Conservation (phyloP, 495 filamentous ascomycete genomes). For the Chaetomium cochliodes region DNA sequence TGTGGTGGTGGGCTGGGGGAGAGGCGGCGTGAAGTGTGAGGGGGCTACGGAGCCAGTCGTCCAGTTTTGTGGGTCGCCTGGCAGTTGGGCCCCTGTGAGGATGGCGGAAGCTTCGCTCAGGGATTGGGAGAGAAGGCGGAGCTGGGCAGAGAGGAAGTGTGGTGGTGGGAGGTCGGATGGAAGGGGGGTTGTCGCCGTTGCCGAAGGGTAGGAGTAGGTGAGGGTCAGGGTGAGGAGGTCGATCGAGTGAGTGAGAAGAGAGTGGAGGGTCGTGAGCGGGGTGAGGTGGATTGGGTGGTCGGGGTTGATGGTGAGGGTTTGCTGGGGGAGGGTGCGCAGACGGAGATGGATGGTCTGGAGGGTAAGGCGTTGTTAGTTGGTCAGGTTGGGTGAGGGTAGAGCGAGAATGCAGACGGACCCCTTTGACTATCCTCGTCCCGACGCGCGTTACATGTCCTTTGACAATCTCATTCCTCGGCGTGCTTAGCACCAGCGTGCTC, state of each 20-base stretch:
- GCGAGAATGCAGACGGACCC: constrained; percentile 47
- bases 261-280: constrained; percentile 66
- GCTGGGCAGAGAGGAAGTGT: constrained; percentile 71
- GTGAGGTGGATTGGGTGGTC: constrained; percentile 61
- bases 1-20: constrained; percentile 24
- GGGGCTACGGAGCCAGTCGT: constrained; percentile 40
- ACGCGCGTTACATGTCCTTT: constrained; percentile 88
- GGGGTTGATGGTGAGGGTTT: constrained; percentile 49
- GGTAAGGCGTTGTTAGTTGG: neutral
- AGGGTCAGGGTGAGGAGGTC: constrained; percentile 76
- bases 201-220: constrained; percentile 48
- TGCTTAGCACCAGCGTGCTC: constrained; percentile 83
- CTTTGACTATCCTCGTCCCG: constrained; percentile 73
- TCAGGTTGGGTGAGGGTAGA: neutral
- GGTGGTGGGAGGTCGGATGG: constrained; percentile 34
- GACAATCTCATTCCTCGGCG: constrained; percentile 80
- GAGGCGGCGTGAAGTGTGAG: constrained; percentile 45
- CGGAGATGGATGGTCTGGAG: constrained; percentile 48
- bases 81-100: constrained; percentile 57
- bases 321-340: constrained; percentile 51
- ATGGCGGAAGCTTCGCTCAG: constrained; percentile 65
- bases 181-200: constrained; percentile 54
- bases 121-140: constrained; percentile 72
- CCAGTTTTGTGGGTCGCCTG: constrained; percentile 35
- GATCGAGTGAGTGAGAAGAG: constrained; percentile 72